Conservation (phyloP, 768 basidiomycete species). For the Lactarius hatsudake region DNA sequence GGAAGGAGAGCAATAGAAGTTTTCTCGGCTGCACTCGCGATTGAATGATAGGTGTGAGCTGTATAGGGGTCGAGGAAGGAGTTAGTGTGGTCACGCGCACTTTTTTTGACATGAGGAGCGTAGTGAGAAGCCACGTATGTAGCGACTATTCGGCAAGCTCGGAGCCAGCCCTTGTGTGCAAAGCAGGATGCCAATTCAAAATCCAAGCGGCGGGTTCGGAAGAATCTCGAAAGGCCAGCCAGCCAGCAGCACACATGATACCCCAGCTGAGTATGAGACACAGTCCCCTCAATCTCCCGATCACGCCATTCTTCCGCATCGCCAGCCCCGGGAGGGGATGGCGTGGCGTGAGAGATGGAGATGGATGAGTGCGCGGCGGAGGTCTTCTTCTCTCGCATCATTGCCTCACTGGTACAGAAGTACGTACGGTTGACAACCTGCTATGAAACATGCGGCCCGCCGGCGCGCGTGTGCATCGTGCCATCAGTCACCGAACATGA, state of each 20-base stretch:
- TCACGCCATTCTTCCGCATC: constrained; percentile 12
- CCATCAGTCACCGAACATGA: not conserved
- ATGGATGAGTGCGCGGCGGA: not conserved
- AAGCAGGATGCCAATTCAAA: constrained; percentile 1
- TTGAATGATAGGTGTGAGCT: constrained; percentile 1
- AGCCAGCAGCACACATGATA: constrained; percentile 10
- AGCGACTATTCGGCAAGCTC: constrained; percentile 17
- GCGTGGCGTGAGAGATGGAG: not conserved
- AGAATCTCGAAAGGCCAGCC: constrained; percentile 2
- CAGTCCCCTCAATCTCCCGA: constrained; percentile 1
- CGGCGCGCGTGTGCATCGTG: not conserved
- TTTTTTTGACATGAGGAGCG: constrained; percentile 1
- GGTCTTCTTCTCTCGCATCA: not conserved
- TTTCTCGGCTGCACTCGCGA: not conserved
- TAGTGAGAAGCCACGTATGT: constrained; percentile 9
- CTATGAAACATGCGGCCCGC: not conserved
- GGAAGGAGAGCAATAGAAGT: constrained; percentile 56
- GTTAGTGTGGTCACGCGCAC: not conserved
- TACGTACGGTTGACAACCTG: not conserved
- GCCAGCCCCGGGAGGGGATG: constrained; percentile 2
- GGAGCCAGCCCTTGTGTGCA: not conserved
- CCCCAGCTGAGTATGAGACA: not conserved
- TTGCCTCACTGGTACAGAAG: not conserved
- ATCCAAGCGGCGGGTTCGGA: not conserved
- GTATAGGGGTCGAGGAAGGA: not conserved